Base-by-base conservation (phyloP, 2,329 filamentous ascomycete genomes). In the Cladosporium sp. region DNA sequence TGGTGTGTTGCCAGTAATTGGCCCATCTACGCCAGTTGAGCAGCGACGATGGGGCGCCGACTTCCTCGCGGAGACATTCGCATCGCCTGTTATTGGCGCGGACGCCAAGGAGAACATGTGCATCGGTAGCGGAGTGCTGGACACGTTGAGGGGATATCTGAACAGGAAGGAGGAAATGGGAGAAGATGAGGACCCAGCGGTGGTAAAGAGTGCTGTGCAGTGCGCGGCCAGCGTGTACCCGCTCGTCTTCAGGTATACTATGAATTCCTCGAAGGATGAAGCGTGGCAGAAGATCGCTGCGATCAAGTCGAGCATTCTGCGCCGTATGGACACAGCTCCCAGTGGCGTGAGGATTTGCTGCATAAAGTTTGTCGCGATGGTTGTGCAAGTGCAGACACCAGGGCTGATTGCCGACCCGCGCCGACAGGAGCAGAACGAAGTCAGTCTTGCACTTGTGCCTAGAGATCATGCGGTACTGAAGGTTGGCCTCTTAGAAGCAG, bases 21-120 rank as follows among this genome's bases (percentile, higher is more conserved):
- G 87, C 60, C 84, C 88, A 52, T 80, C 82, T 63, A 83, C 90
- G 62, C 82, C 84, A 60, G 76, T 96, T 57, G 90, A 96, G 74
- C 78, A 97, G 68, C 88, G 91, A 74, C 81, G 92, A 87, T 99
- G 94, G 94, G 94, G 93, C 24, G 88, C 92, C 62, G 92, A 97
- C 61, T 99, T 99, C 70, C 80, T 99, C 42, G 91, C 93, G 57
- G 94, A 99, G 78, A 91, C 92, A 2, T 97, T 99, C 76, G 88
- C 94, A 58, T 95, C 90, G 60, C 94, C 95, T n/a, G 85, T 88
- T 20, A 80, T 97, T 66, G 78, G 87, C 19, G 79, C 84, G 59
- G 81, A 87, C 53, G 86, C 89, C 72, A 99, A 97, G 79, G 90
- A 85, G 78, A 86, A 85, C 60, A 62, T 71, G 58, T 39, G 37